Conservation (phyloP, 371 early-diverging fungal genomes). For the Basidiobolus meristosporus region DNA sequence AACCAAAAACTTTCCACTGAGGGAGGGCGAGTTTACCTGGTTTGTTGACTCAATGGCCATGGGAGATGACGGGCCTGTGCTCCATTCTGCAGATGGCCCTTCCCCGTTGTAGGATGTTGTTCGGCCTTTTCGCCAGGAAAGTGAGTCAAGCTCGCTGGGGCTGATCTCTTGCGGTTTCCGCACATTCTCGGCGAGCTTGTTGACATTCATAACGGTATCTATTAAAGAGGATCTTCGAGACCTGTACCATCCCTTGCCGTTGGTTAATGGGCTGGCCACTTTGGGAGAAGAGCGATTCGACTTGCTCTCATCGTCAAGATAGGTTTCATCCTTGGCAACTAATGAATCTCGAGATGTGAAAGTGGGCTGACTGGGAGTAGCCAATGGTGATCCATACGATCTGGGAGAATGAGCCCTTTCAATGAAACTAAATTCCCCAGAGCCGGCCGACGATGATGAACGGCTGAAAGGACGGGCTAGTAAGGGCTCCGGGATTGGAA, state of each 20-base stretch:
- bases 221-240: no score
- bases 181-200: no score
- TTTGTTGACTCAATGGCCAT: background rate
- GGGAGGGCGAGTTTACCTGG: background rate
- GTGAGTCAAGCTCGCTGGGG: no score
- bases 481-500: constrained; percentile 15
- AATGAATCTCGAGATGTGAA: constrained; percentile 5
- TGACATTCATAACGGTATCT: no score
- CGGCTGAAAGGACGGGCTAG: constrained; percentile 13
- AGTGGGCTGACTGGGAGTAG: constrained; percentile 4
- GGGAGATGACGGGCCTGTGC: no score
- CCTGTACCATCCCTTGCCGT: no score
- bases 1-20: constrained; percentile 1
- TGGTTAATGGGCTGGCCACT: background rate
- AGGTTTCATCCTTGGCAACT: constrained; percentile 5
- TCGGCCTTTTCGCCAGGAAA: no score
- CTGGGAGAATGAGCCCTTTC: background rate
- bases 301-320: constrained; percentile 1
- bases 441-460: constrained; percentile 9
- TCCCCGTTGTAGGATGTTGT: no score
- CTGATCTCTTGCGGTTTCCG: no score
- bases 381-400: background rate
- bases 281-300: background rate
- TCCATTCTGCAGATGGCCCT: no score
- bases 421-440: background rate